Percentiles rank a stretch among this genome's conserved stretches.
These are phyloP conservation scores for Claviceps pazoutovae DNA, from an alignment of 2,329 filamentous ascomycete species.

Conservation along the genomic window DNA sequence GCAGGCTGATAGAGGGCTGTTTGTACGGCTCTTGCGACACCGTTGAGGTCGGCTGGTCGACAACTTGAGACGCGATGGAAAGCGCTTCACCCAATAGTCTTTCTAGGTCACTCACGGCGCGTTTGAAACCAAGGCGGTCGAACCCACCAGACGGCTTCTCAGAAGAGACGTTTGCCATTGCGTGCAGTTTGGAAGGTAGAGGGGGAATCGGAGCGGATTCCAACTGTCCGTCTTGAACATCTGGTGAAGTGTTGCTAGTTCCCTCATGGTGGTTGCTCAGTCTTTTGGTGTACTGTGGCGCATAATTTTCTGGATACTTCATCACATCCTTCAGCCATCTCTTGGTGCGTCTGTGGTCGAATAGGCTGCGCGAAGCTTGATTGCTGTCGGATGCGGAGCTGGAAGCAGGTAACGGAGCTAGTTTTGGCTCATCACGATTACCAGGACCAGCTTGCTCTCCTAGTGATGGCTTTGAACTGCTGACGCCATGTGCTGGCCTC, in stretches of 20 bases:
- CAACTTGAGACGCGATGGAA: slow-evolving; percentile 26
- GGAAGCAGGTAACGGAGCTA: not conserved
- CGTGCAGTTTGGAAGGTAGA: slow-evolving; percentile 8
- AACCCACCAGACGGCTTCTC: slow-evolving; percentile 12
- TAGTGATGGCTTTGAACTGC: not conserved
- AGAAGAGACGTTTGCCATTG: slow-evolving; percentile 9
- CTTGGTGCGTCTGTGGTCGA: slow-evolving; percentile 20
- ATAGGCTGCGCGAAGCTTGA: slow-evolving; percentile 14
- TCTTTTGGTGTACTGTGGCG: slow-evolving; percentile 16
- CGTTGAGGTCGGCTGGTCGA: slow-evolving; percentile 17
- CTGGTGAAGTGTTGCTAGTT: slow-evolving; percentile 5
- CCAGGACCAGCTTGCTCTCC: not conserved
- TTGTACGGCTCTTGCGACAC: slow-evolving; percentile 5
- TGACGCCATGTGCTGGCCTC: not conserved
- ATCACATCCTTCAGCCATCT: slow-evolving; percentile 21
- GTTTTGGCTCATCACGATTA: not conserved
- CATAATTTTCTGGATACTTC: slow-evolving; percentile 13
- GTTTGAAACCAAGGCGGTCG: slow-evolving; percentile 19
- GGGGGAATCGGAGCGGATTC: slow-evolving; percentile 10
- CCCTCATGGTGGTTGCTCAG: slow-evolving; percentile 8
- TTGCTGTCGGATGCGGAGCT: slow-evolving; percentile 9
- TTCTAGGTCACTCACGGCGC: slow-evolving; percentile 29
- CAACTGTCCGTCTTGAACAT: slow-evolving; percentile 10
- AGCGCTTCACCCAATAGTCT: slow-evolving; percentile 32
- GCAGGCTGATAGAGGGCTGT: slow-evolving; percentile 7